Conservation (phyloP, 163 green algal genomes). For the Picocystis sp. region DNA sequence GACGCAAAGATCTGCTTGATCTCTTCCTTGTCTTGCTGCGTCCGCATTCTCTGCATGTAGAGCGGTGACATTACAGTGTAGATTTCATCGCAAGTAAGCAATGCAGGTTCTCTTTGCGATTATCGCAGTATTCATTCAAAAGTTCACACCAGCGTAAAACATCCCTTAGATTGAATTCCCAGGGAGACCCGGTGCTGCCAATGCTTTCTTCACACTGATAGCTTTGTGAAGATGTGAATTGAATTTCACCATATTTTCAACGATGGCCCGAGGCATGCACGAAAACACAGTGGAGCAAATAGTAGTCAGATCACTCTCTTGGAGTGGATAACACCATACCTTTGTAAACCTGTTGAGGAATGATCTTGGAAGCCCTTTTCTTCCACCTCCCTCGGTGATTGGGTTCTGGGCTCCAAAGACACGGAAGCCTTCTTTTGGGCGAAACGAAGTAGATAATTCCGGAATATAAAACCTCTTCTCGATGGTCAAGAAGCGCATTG, state of each 20-base stretch:
- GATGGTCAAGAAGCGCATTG: conserved; percentile 90
- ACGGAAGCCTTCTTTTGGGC: conserved; percentile 59
- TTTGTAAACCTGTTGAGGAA: conserved; percentile 74
- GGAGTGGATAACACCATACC: conserved; percentile 28
- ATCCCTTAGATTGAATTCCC: conserved; percentile 98
- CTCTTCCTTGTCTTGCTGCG: conserved; percentile 30
- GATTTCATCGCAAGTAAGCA: too few species aligned
- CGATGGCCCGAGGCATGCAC: conserved; percentile 21
- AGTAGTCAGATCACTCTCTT: conserved; percentile 46
- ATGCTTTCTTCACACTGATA: conserved; percentile 23
- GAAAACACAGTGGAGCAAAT: conserved; percentile 50
- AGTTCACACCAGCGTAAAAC: conserved; percentile 91
- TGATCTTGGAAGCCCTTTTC: conserved; percentile 86
- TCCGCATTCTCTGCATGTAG: conserved; percentile 66
- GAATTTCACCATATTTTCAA: conserved; percentile 57
- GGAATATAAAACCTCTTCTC: conserved; percentile 87
- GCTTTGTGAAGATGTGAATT: conserved; percentile 40
- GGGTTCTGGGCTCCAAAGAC: conserved; percentile 91
- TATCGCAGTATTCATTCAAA: conserved; percentile 16
- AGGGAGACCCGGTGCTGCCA: conserved; percentile 61
- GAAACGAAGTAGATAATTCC: conserved; percentile 67
- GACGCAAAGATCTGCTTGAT: conserved; percentile 16
- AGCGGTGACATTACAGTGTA: conserved; percentile 20
- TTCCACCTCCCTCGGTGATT: conserved; percentile 73
- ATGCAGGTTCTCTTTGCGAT: neutral